A percentile compares a stretch with the other conserved stretches of the same genome.
These are phyloP conservation scores for Alternaria tenuissima DNA, from an alignment of 2,329 filamentous ascomycete species.

Conservation along the genomic window DNA sequence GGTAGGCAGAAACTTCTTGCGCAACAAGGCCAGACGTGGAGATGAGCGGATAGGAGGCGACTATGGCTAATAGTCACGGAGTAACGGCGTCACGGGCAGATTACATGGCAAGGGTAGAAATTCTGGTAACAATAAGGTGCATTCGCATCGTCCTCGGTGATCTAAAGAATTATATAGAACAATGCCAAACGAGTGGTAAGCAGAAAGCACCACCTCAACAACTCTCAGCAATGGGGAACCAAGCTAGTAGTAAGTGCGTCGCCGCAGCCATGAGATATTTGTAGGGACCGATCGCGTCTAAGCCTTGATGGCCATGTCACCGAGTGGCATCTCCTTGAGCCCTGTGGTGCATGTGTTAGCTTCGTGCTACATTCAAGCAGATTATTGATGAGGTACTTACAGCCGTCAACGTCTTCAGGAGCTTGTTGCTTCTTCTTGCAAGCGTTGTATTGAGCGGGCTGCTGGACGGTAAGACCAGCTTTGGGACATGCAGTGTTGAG, in stretches of 20 bases:
- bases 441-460: slow-evolving; percentile 37
- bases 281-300: slow-evolving; percentile 11
- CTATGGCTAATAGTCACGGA: neutral
- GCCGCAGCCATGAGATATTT: neutral
- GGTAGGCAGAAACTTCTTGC: neutral
- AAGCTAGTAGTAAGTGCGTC: neutral
- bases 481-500: slow-evolving; percentile 45
- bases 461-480: slow-evolving; percentile 42
- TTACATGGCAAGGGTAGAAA: neutral
- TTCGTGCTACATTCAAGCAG: neutral
- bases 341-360: slow-evolving; percentile 30
- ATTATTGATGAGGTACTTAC: slow-evolving; percentile 27
- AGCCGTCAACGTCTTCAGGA: slow-evolving; percentile 43
- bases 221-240: neutral
- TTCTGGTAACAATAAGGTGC: neutral
- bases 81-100: neutral
- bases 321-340: slow-evolving; percentile 40
- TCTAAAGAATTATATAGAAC: slow-evolving; percentile 4
- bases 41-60: neutral
- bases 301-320: slow-evolving; percentile 37
- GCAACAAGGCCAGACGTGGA: neutral
- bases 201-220: slow-evolving; percentile 1
- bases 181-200: slow-evolving; percentile 14
- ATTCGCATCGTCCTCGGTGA: neutral
- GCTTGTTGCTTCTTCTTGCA: slow-evolving; percentile 48